Evolutionary conservation across 1,139 yeast genomes (phyloP).

Genomic region (Lodderomyces margitis): DNA sequence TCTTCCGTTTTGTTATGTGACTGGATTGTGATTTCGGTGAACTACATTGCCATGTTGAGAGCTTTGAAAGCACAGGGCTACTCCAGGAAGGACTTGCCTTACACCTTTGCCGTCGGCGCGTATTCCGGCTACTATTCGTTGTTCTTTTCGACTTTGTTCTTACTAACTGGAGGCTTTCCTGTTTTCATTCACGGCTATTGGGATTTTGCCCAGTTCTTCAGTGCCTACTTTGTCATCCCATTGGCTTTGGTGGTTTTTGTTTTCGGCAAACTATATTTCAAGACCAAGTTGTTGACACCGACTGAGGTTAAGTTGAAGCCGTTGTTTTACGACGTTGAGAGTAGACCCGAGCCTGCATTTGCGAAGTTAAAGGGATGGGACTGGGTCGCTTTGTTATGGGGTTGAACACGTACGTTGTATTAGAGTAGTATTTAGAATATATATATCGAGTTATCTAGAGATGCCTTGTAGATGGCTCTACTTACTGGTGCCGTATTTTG

Average conservation of each 20-base stretch:
- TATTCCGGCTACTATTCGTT: constrained; percentile 38
- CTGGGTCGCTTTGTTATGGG: constrained; percentile 25
- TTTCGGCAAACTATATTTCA: constrained; percentile 29
- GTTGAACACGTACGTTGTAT: constrained; percentile 11
- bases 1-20: constrained; percentile 23
- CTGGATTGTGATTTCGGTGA: constrained; percentile 30
- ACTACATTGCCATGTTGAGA: constrained; percentile 31
- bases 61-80: constrained; percentile 40
- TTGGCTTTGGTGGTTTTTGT: constrained; percentile 24
- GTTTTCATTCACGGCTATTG: constrained; percentile 37
- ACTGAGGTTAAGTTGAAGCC: constrained; percentile 32
- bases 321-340: constrained; percentile 33
- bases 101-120: constrained; percentile 22
- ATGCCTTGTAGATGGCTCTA: too few species aligned
- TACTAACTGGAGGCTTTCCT: constrained; percentile 41
- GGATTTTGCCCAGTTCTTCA: constrained; percentile 31
- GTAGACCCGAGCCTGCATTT: constrained; percentile 37
- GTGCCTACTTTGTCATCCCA: constrained; percentile 39
- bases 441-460: too few species aligned
- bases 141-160: constrained; percentile 27
- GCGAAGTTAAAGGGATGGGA: constrained; percentile 27
- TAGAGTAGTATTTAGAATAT: too few species aligned
- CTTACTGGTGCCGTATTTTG: background rate
- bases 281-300: constrained; percentile 25
- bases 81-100: constrained; percentile 35